Base-by-base conservation (phyloP, 805 yeast genomes). In the Brettanomyces custersianus region DNA sequence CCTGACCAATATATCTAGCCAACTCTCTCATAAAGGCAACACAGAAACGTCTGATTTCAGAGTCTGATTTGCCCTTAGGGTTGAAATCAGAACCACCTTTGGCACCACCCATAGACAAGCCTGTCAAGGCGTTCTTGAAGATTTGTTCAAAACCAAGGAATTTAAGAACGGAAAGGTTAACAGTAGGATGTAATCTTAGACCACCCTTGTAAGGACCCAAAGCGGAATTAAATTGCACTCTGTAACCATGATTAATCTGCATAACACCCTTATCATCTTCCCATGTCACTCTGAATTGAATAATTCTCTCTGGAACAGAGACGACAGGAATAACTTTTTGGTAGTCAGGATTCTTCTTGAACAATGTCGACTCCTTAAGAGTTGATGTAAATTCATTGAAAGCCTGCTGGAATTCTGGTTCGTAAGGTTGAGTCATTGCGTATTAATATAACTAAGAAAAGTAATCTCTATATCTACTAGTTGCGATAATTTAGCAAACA, bases 181-280 rank as follows among this genome's bases (percentile, higher is more conserved):
- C 98, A 38, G 94, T 71, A 55, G 96, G 96, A 72, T 90, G 97
- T 77, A 90, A 82, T 68, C 98, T 80, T 53, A 90, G 75, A 62
- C 98, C 98, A 61, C 98, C 98, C 73, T 90, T 90, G 84, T 86
- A 90, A 53, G 98, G 98, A 60, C 98, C 98, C 49, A 92, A 74
- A 38, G 96, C 94, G 38, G 96, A 86, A 80, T 87, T 90, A 76
- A 85, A 90, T 71, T 90, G 98, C 45, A 90, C 96, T 70, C 98
- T 78, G 87, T 75, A 90, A 63, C 97, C 98, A 51, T 87, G 77
- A 79, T 92, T 92, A 48, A 90, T 94, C 70, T 87, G 90, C 57
- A 84, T 68, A 55, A 73, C 79, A 53, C 95, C 95, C 51, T 78
- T 68, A 70, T 92, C 98, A 60, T 90, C 85, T 69, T 92, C 96